phyloP scores from a whole-genome alignment of 371 early-diverging fungal species.

The Mucor plumbeus region DNA sequence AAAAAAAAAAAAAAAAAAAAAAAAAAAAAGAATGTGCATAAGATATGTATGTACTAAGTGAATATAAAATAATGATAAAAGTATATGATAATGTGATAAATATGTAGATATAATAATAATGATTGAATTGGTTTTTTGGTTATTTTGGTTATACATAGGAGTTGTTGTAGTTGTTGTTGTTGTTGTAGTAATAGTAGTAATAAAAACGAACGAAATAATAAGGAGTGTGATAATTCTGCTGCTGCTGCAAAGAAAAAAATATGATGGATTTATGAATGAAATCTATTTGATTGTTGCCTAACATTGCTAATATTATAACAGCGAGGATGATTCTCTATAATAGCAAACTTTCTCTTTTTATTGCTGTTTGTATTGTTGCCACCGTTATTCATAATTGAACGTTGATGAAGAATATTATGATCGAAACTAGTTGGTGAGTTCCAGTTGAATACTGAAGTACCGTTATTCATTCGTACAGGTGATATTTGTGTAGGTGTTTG shows the following conservation, averaged over 20 bases:
- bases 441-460: conserved; percentile 25
- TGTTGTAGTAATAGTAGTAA: background rate
- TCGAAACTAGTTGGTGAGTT: conserved; percentile 10
- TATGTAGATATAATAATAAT: conserved; percentile 2
- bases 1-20: background rate
- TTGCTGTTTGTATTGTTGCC: background rate
- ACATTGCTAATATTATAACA: conserved; percentile 28
- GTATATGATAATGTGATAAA: background rate
- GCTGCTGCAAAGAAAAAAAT: no score
- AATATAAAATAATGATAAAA: background rate
- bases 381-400: background rate
- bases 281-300: conserved; percentile 23
- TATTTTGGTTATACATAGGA: conserved; percentile 5
- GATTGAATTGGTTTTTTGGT: conserved; percentile 7
- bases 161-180: background rate
- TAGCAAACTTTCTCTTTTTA: conserved; percentile 19
- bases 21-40: background rate
- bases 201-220: background rate
- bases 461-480: conserved; percentile 33
- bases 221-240: background rate
- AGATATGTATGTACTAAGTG: background rate
- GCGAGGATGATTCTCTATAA: background rate
- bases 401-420: conserved; percentile 10
- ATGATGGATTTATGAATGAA: conserved; percentile 14
- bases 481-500: conserved; percentile 51